Evolutionary conservation across 2,329 filamentous ascomycete genomes (phyloP).

Genomic region (Diplocarpon rosae): DNA sequence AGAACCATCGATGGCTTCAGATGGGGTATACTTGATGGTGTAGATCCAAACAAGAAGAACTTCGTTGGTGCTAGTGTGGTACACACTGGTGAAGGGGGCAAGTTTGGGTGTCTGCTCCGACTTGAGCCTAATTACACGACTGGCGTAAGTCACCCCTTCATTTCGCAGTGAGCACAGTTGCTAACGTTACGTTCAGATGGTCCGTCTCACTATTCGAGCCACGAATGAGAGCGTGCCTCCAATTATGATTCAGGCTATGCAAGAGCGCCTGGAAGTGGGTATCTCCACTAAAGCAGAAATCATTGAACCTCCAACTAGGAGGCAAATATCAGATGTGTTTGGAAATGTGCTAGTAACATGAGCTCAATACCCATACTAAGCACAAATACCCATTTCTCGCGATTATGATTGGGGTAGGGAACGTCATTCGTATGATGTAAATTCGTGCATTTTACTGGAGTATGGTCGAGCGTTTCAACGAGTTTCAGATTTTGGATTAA

Average conservation of each 20-base stretch:
- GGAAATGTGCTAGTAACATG: slow-evolving; percentile 23
- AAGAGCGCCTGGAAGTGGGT: slow-evolving; percentile 60
- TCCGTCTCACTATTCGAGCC: slow-evolving; percentile 83
- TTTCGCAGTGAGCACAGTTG: slow-evolving; percentile 2
- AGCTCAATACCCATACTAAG: background rate
- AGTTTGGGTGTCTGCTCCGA: slow-evolving; percentile 87
- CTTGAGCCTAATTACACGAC: slow-evolving; percentile 89
- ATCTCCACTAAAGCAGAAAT: slow-evolving; percentile 18
- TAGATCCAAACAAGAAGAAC: slow-evolving; percentile 90
- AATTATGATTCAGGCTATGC: slow-evolving; percentile 75
- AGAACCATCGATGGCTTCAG: slow-evolving; percentile 72
- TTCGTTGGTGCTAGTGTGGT: slow-evolving; percentile 83
- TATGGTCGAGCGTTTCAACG: background rate
- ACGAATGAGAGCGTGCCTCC: slow-evolving; percentile 84
- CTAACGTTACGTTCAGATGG: slow-evolving; percentile 56
- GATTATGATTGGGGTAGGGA: background rate
- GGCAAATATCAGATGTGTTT: slow-evolving; percentile 27
- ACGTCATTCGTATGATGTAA: slow-evolving; percentile 1
- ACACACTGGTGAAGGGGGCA: slow-evolving; percentile 73
- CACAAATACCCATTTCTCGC: background rate
- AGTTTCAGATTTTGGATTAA: too few species aligned
- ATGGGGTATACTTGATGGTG: slow-evolving; percentile 74
- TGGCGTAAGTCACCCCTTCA: slow-evolving; percentile 51
- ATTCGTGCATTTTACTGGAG: slow-evolving; percentile 4
- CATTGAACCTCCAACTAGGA: slow-evolving; percentile 17